phyloP scores from a whole-genome alignment of 352 stramenopile species.

The Globisporangium nagaii region DNA sequence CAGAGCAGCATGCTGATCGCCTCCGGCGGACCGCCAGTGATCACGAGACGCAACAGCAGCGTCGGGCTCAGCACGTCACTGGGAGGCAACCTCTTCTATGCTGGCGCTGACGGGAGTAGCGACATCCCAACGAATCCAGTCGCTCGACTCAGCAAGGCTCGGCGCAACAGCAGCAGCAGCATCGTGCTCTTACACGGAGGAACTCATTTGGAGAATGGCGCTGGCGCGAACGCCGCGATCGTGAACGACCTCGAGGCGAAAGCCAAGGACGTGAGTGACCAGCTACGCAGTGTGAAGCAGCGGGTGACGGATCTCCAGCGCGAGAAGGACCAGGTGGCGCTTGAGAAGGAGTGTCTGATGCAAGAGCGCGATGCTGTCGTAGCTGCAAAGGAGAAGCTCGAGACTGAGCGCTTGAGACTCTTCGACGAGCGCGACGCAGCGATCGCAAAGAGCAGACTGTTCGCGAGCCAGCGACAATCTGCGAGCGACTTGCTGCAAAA shows the following conservation, averaged over 20 bases:
- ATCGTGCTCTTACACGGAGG: constrained; percentile 7
- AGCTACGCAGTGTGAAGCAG: constrained; percentile 4
- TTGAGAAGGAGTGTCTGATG: constrained; percentile 4
- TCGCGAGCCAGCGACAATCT: constrained; percentile 1
- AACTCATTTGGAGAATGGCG: background rate
- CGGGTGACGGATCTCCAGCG: constrained; percentile 7
- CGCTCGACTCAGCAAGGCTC: too few species aligned
- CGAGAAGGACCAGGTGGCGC: background rate
- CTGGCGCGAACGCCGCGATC: constrained; percentile 6
- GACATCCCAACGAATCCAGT: too few species aligned
- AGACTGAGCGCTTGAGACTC: background rate
- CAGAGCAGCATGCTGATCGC: constrained; percentile 6
- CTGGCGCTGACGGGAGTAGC: too few species aligned
- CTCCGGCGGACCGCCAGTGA: constrained; percentile 5
- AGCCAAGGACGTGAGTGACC: constrained; percentile 18
- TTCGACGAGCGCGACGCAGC: constrained; percentile 6
- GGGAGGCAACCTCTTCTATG: background rate
- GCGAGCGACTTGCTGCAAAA: background rate
- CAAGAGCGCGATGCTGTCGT: constrained; percentile 20
- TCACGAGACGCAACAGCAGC: constrained; percentile 7
- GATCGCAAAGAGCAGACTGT: background rate
- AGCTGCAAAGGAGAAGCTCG: background rate
- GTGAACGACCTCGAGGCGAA: constrained; percentile 23
- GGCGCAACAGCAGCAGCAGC: constrained; percentile 7
- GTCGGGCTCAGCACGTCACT: constrained; percentile 3